Base-by-base conservation (phyloP, 192 early-diverging fungal genomes). In the Haplosporangium gracile region DNA sequence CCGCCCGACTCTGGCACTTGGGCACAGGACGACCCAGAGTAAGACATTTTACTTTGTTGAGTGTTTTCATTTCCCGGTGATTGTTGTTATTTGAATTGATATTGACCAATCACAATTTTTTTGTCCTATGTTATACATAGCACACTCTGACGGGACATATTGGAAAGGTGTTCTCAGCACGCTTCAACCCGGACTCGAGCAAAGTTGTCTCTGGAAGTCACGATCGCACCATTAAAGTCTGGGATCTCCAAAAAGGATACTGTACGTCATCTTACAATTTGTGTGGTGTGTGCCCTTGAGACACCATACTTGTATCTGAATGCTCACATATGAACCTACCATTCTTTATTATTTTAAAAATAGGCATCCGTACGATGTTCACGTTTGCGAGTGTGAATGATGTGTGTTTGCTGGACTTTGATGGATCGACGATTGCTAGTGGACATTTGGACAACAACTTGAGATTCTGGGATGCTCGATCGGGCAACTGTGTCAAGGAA, bases 361-460 rank as follows among this genome's bases (percentile, higher is more conserved):
- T 63, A 95, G 94, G 93, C 74, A 91, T 93, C 39, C 92, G 94
- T 65, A 99, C 97, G 8, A 96, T 98, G 83, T 99, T 98, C 76
- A 96, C 96, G 2, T 92, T 97, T 75, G 98, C 97, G 38, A 96
- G 96, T 82, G 98, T 98, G 88, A 98, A 98, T 82, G 98, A 99
- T 89, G 82, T 99, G 26, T 91, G 92, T 42, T 88, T 96, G 26
- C 78, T 98, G 75, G 95, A 97, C 84, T 75, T 74, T 79, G 68
- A 82, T 79, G 95, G 95, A 51, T 85, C 94, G 24, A 92, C 96
- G 10, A 93, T 99, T 69, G 95, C 94, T 24, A 97, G 96, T 76
- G 98, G 97, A 16, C 98, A 99, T 88, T 88, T 99, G 76, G 98
- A 99, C 89, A 97, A 96, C 81, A 98, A 94, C 78, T 78, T 99